phyloP scores from a whole-genome alignment of 164 flowering plant genomes.

The Tetrastigma voinierianum region DNA sequence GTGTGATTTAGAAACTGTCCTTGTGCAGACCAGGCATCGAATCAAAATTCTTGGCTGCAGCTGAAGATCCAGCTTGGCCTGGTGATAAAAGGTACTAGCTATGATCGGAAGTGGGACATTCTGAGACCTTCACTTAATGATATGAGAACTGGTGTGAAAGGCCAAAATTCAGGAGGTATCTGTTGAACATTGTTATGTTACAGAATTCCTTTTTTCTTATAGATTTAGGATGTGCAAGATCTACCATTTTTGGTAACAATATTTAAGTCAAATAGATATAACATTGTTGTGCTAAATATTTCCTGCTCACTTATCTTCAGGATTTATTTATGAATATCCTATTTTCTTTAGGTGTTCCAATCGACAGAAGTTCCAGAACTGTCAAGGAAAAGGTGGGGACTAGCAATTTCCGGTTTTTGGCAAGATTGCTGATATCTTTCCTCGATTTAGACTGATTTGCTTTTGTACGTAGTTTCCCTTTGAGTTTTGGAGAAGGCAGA shows the following conservation, averaged over 20 bases:
- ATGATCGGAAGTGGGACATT: constrained; percentile 24
- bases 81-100: constrained; percentile 32
- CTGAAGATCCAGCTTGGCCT: constrained; percentile 50
- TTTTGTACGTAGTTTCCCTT: constrained; percentile 16
- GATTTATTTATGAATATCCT: neutral
- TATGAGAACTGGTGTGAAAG: constrained; percentile 10
- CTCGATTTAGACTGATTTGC: constrained; percentile 32
- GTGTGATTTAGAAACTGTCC: constrained; percentile 1
- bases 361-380: constrained; percentile 17
- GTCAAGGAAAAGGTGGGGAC: constrained; percentile 29
- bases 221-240: no score
- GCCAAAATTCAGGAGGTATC: constrained; percentile 33
- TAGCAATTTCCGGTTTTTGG: constrained; percentile 20
- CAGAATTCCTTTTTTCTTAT: no score
- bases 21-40: constrained; percentile 45
- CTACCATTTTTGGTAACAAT: no score
- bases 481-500: constrained; percentile 35
- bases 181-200: no score
- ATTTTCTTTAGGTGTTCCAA: constrained; percentile 24
- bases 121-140: constrained; percentile 16
- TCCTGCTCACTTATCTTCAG: neutral
- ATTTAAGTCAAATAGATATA: no score
- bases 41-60: constrained; percentile 54
- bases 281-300: neutral
- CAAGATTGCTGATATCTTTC: constrained; percentile 30